A percentile compares a stretch with the other conserved stretches of the same genome.
These are phyloP conservation scores for Tricholoma flavovirens DNA, from an alignment of 768 basidiomycete genomes.

Conservation along the genomic window DNA sequence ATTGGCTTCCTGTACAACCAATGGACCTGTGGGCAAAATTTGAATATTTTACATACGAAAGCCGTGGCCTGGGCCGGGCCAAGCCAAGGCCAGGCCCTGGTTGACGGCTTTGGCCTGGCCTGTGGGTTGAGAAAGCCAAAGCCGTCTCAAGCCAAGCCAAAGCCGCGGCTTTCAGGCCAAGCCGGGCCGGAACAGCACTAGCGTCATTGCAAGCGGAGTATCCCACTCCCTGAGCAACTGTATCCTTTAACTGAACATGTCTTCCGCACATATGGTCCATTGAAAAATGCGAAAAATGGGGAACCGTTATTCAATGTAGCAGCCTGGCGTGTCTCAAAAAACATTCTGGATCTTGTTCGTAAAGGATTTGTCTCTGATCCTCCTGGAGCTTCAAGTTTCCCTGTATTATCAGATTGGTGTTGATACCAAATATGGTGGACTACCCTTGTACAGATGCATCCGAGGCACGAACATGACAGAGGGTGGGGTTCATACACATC, in stretches of 20 bases:
- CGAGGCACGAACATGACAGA: not conserved
- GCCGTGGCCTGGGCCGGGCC: too few species aligned
- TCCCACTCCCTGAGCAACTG: not conserved
- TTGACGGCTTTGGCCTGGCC: too few species aligned
- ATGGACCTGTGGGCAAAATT: too few species aligned
- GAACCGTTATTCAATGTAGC: not conserved
- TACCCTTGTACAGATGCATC: constrained; percentile 17
- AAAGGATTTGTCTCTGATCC: constrained; percentile 27
- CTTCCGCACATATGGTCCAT: not conserved
- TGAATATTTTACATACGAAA: too few species aligned
- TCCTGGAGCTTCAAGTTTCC: constrained; percentile 18
- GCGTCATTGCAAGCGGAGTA: not conserved
- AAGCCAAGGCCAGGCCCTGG: too few species aligned
- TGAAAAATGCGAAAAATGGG: not conserved
- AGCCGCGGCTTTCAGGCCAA: too few species aligned
- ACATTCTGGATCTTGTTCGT: constrained; percentile 9
- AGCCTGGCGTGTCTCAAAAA: not conserved
- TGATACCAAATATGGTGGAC: constrained; percentile 14
- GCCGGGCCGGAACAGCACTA: too few species aligned
- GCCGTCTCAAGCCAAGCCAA: too few species aligned
- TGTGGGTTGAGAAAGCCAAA: too few species aligned
- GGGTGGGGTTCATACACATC: not conserved
- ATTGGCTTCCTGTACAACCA: too few species aligned
- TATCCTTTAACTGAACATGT: not conserved
- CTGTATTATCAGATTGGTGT: constrained; percentile 16